phyloP scores from a whole-genome alignment of 805 yeast genomes.

The Yarrowia sp. region DNA sequence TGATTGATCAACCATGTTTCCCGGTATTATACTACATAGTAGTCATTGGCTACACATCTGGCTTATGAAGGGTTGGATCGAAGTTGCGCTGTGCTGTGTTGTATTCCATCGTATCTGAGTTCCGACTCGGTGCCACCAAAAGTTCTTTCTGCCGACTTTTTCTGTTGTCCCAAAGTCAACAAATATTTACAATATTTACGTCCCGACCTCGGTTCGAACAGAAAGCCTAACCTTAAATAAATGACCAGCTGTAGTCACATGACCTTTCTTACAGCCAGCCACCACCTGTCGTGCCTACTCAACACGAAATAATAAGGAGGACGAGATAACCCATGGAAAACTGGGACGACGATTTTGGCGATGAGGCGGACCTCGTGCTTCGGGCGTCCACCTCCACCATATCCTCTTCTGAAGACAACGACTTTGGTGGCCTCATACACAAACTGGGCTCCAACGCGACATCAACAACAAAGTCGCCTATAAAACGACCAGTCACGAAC shows the following conservation, averaged over 20 bases:
- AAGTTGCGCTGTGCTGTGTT: too few species aligned
- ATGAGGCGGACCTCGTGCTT: constrained; percentile 35
- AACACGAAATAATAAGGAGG: background rate
- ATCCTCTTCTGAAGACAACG: constrained; percentile 25
- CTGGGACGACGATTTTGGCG: constrained; percentile 38
- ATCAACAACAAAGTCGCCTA: constrained; percentile 16
- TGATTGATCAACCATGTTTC: too few species aligned
- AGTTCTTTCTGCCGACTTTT: too few species aligned
- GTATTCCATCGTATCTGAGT: too few species aligned
- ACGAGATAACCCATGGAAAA: constrained; percentile 2
- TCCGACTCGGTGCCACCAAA: background rate
- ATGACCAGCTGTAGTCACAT: background rate
- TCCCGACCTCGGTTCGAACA: constrained; percentile 9
- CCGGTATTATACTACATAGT: too few species aligned
- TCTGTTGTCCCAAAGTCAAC: background rate
- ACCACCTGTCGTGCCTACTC: background rate
- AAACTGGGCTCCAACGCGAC: constrained; percentile 14
- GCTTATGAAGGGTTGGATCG: too few species aligned
- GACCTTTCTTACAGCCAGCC: constrained; percentile 11
- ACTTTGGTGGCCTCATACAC: constrained; percentile 16
- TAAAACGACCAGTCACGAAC: constrained; percentile 2
- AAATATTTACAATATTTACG: background rate
- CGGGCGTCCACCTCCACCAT: constrained; percentile 35
- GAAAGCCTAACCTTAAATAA: background rate
- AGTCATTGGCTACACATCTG: too few species aligned